phyloP scores from a whole-genome alignment of 306 rosid genomes.

The Dicorynia guianensis region DNA sequence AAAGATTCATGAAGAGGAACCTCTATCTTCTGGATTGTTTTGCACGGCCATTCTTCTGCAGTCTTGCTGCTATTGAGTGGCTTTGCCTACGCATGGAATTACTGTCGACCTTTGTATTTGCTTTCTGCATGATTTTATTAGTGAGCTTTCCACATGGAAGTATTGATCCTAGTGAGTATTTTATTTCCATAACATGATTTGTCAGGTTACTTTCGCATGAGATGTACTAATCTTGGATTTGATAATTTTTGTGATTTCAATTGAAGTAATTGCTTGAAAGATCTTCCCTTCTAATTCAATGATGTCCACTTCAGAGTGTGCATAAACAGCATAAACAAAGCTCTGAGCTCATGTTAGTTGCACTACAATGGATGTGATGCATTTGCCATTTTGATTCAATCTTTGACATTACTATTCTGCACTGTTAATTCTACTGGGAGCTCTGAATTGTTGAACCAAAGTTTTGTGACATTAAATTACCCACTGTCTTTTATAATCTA shows the following conservation, averaged over 20 bases:
- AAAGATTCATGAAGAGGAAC: slow-evolving; percentile 92
- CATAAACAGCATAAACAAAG: not conserved
- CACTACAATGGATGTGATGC: not conserved
- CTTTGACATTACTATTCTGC: slow-evolving; percentile 1
- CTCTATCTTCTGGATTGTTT: slow-evolving; percentile 94
- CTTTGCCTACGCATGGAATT: slow-evolving; percentile 97
- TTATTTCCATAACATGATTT: slow-evolving; percentile 21
- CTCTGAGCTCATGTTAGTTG: not conserved
- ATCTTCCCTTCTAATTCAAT: slow-evolving; percentile 6
- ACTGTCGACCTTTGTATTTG: slow-evolving; percentile 89
- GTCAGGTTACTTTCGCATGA: slow-evolving; percentile 23
- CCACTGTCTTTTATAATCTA: not conserved
- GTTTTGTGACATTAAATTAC: slow-evolving; percentile 5
- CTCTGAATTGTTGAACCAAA: slow-evolving; percentile 8
- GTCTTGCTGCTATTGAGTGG: slow-evolving; percentile 99
- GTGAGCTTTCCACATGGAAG: slow-evolving; percentile 96
- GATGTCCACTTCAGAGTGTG: not conserved
- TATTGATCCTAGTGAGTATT: slow-evolving; percentile 91
- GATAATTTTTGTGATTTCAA: slow-evolving; percentile 12
- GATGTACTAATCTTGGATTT: not conserved
- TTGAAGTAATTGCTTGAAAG: not conserved
- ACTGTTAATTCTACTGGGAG: not conserved
- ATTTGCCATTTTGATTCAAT: slow-evolving; percentile 20
- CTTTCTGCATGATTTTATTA: slow-evolving; percentile 96
- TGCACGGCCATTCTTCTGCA: slow-evolving; percentile 98